Percentiles rank a stretch among this genome's conserved stretches.
Evolutionary conservation across 768 basidiomycete species (phyloP).

Genomic region (Pisolithus microcarpus): DNA sequence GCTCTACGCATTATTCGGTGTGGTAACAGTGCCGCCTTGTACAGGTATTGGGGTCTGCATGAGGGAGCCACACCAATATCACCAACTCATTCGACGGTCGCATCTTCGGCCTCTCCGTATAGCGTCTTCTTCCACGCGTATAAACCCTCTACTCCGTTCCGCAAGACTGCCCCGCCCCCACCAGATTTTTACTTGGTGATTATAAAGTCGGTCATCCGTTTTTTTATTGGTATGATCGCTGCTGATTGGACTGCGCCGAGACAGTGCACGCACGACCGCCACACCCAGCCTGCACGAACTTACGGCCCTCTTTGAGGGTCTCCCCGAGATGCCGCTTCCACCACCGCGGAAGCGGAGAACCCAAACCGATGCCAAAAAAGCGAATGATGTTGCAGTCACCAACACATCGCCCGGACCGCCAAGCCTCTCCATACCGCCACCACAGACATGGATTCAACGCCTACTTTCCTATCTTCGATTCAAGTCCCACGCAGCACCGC

Average conservation of each 20-base stretch:
- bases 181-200: conserved; percentile 87
- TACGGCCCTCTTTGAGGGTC: conserved; percentile 56
- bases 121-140: conserved; percentile 84
- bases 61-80: background rate
- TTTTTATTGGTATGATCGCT: background rate
- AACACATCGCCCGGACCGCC: conserved; percentile 1
- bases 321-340: conserved; percentile 59
- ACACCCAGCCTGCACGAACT: conserved; percentile 82
- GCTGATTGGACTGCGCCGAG: background rate
- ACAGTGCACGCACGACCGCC: conserved; percentile 72
- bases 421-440: background rate
- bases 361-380: conserved; percentile 1
- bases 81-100: too few species aligned
- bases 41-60: conserved; percentile 17
- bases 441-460: conserved; percentile 1
- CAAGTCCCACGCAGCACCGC: background rate
- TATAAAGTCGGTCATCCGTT: conserved; percentile 55
- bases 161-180: conserved; percentile 63
- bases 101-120: conserved; percentile 47
- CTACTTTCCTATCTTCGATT: conserved; percentile 5
- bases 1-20: conserved; percentile 67
- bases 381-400: background rate
- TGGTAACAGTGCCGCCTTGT: conserved; percentile 48
- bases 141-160: conserved; percentile 83
- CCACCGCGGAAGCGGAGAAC: conserved; percentile 39